Percentiles rank a stretch among this genome's conserved stretches.
phyloP scores from a whole-genome alignment of 2,329 filamentous ascomycete genomes.

The Penicillium sp. region DNA sequence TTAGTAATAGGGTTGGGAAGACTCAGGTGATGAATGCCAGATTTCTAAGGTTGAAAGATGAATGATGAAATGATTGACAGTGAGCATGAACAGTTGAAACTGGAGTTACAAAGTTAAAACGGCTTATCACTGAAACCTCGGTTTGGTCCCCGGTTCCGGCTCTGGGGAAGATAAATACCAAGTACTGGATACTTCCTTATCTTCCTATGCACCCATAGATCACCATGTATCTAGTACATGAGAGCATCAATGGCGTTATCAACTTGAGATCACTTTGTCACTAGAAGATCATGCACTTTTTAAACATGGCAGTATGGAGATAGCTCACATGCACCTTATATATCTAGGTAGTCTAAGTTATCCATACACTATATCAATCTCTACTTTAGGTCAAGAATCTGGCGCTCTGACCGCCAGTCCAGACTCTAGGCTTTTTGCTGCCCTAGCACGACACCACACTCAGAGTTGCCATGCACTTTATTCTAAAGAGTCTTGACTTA shows the following conservation, averaged over 20 bases:
- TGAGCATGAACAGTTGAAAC: not conserved
- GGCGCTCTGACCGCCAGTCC: conserved; percentile 22
- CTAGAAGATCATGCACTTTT: not conserved
- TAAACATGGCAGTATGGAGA: not conserved
- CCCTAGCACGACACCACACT: conserved; percentile 6
- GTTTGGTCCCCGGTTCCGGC: not conserved
- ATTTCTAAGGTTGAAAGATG: not conserved
- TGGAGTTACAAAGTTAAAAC: not conserved
- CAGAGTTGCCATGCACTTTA: not conserved
- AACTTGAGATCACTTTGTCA: not conserved
- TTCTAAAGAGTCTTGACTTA: not conserved
- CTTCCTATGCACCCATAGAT: not conserved
- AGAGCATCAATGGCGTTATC: not conserved
- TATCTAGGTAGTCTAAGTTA: not conserved
- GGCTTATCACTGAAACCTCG: too few species aligned
- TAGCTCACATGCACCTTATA: not conserved
- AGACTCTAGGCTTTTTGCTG: not conserved
- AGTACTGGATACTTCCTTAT: not conserved
- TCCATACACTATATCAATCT: not conserved
- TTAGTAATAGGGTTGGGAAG: conserved; percentile 1
- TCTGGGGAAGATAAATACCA: not conserved
- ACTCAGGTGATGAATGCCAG: conserved; percentile 11
- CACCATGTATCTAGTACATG: not conserved
- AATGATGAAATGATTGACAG: not conserved
- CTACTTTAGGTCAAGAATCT: not conserved